Percentiles rank a stretch among this genome's conserved stretches.
Conservation (phyloP, 2,329 filamentous ascomycete species). For the Penicillium sp. region DNA sequence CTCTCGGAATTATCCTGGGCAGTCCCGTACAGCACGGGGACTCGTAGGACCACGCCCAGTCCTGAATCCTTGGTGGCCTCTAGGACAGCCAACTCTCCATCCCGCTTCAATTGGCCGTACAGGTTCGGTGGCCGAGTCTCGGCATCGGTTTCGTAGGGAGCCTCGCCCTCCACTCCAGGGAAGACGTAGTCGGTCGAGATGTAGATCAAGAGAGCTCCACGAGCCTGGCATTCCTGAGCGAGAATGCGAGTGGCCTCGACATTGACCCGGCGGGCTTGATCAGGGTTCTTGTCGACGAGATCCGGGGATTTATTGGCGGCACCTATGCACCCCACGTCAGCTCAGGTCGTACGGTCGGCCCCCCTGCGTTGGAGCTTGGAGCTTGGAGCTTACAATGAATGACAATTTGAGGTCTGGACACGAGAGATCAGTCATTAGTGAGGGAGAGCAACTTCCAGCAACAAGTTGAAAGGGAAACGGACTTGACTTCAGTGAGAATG, state of each 20-base stretch:
- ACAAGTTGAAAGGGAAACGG: constrained; percentile 23
- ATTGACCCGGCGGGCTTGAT: constrained; percentile 74
- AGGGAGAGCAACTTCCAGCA: background rate
- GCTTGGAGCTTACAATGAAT: constrained; percentile 70
- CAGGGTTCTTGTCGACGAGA: constrained; percentile 78
- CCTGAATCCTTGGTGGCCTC: constrained; percentile 59
- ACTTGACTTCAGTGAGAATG: constrained; percentile 59
- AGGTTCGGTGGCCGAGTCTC: constrained; percentile 74
- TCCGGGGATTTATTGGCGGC: constrained; percentile 89
- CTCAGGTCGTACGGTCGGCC: background rate
- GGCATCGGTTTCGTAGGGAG: constrained; percentile 74
- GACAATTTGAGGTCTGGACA: constrained; percentile 70
- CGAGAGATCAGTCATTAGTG: background rate
- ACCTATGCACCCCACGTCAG: constrained; percentile 53
- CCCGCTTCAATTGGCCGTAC: constrained; percentile 75
- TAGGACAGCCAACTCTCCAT: constrained; percentile 73
- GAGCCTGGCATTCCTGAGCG: constrained; percentile 66
- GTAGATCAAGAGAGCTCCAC: constrained; percentile 61
- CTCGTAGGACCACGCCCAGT: constrained; percentile 71
- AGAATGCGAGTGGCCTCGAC: constrained; percentile 71
- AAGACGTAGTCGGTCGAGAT: constrained; percentile 78
- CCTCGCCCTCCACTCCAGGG: constrained; percentile 76
- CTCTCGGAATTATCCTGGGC: constrained; percentile 73
- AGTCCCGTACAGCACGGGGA: constrained; percentile 84
- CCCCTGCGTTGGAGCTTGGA: background rate